phyloP scores from a whole-genome alignment of 106 monocot genomes.

The Cymbidium sinense region DNA sequence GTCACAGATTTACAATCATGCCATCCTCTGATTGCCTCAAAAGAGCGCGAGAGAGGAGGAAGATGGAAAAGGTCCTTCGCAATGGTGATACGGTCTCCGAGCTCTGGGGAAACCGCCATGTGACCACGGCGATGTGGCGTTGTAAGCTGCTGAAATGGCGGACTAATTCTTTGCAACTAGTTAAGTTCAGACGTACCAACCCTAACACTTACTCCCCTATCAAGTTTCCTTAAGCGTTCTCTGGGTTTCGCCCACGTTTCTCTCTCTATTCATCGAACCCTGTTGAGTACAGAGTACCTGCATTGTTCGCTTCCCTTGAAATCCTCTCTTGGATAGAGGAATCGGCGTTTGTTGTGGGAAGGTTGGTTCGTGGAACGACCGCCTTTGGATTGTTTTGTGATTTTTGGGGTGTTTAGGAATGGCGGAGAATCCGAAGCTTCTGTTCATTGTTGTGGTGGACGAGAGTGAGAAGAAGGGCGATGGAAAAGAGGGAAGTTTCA shows the following conservation, averaged over 20 bases:
- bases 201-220: neutral
- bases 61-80: neutral
- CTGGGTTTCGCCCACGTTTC: neutral
- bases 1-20: neutral
- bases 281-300: neutral
- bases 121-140: neutral
- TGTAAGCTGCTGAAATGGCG: neutral
- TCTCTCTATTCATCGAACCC: neutral
- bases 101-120: neutral
- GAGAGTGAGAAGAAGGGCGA: slow-evolving; percentile 17
- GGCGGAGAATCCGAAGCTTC: slow-evolving; percentile 48
- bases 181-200: neutral
- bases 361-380: neutral
- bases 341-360: neutral
- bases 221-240: neutral
- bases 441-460: slow-evolving; percentile 76
- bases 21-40: neutral
- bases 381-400: neutral
- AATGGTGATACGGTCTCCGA: neutral
- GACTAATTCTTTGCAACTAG: neutral
- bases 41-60: neutral
- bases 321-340: neutral
- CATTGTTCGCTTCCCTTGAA: neutral
- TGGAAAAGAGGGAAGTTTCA: slow-evolving; percentile 14
- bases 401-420: slow-evolving; percentile 16